Base-by-base conservation (phyloP, 495 filamentous ascomycete genomes). In the Corynascus novoguineensis region DNA sequence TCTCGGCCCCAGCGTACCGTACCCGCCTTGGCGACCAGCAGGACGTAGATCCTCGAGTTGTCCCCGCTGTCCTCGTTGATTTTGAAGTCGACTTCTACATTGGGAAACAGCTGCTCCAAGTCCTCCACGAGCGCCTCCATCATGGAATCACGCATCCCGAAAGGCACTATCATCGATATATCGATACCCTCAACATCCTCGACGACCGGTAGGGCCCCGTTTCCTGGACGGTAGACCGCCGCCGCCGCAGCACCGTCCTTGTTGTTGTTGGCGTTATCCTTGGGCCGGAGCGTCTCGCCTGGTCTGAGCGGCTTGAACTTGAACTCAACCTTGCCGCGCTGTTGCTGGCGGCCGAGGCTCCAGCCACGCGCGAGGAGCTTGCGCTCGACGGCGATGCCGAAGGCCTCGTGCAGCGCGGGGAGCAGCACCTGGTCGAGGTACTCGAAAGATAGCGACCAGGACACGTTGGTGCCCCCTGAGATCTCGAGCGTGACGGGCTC, bases 391-490 rank as follows among this genome's bases (percentile, higher is more conserved):
- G 53, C 60, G 12, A 83, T 77, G 21, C 88, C 75, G 46, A 87
- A 87, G 11, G 87, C 69, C 50, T 69, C 75, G 31, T 79, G 68
- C n/a, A 93, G 78, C 27, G 81, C 80, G 0, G 89, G 90, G 4
- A 86, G 69, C 11, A 95, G 73, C 0, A 95, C 88, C 62, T 92
- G 87, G 37, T 80, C 69, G 0, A 89, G 66, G 64, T 95, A 95
- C 63, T 95, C 89, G 71, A 79, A 86, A 4, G 84, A 89, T 27
- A 83, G 84, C 0, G 87, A 86, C 54, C 76, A 84, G 2, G 82
- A 80, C 3, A 85, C 81, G 64, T 95, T 92, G 2, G 90, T 93
- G 15, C 90, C 89, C 17, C 90, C 90, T 3, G 77, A 78, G 17
- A 96, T 83, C 15, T 76, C 80, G 4, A 92, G 64, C 17, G 72